Evolutionary conservation across 805 yeast species (phyloP).

Genomic region (Candida yuanshanica): DNA sequence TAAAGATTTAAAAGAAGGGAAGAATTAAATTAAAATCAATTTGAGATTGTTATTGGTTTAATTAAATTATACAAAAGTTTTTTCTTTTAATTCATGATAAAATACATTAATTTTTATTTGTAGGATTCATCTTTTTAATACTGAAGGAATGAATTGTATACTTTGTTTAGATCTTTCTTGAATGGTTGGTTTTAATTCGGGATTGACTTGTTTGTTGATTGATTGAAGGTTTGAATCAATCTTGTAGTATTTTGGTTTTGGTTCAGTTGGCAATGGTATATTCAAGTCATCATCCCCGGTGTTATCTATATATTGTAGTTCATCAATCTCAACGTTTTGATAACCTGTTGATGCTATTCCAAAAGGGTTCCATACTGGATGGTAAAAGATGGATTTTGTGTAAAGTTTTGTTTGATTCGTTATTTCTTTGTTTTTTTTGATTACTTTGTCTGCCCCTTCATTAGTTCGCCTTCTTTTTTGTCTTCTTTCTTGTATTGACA

Average conservation of each 20-base stretch:
- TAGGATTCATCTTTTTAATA: conserved; percentile 3
- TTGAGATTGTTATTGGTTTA: too few species aligned
- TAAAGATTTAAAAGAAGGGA: too few species aligned
- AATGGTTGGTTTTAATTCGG: not conserved
- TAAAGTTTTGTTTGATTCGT: conserved; percentile 30
- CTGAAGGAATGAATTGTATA: conserved; percentile 6
- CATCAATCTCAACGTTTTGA: conserved; percentile 11
- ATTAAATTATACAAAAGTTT: too few species aligned
- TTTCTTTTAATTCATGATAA: too few species aligned
- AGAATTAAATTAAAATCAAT: too few species aligned
- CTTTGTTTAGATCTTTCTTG: conserved; percentile 4
- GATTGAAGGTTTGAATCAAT: conserved; percentile 1
- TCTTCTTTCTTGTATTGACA: too few species aligned
- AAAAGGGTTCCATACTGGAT: conserved; percentile 59
- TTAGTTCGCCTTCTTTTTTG: conserved; percentile 17
- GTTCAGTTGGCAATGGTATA: conserved; percentile 28
- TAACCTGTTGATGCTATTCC: conserved; percentile 45
- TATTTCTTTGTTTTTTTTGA: not conserved
- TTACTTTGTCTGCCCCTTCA: conserved; percentile 6
- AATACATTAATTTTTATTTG: too few species aligned
- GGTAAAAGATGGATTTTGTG: conserved; percentile 48
- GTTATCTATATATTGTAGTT: too few species aligned
- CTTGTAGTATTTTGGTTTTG: conserved; percentile 18
- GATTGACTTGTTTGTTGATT: not conserved
- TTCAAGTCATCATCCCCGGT: conserved; percentile 11